phyloP scores from a whole-genome alignment of 345 rosid genomes.

The Citrus glauca region DNA sequence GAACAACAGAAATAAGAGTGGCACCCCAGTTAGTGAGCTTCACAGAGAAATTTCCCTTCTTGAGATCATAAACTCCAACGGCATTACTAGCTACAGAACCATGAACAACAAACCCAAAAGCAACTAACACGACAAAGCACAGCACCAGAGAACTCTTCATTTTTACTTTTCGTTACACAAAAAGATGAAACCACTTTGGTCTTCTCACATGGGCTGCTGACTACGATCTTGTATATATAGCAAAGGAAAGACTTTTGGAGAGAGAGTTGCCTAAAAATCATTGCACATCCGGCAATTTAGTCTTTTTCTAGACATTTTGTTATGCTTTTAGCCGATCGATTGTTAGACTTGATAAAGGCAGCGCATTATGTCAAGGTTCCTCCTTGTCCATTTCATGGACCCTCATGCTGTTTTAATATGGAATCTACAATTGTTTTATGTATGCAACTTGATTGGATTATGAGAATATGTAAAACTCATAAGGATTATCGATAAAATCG shows the following conservation, averaged over 20 bases:
- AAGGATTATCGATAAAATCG: not conserved
- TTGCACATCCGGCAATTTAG: not conserved
- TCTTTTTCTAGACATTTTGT: not conserved
- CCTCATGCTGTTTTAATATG: not conserved
- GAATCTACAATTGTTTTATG: not conserved
- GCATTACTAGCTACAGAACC: constrained; percentile 9
- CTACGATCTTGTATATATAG: not conserved
- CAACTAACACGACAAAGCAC: constrained; percentile 21
- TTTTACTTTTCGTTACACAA: constrained; percentile 14
- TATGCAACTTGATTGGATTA: not conserved
- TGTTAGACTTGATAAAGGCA: not conserved
- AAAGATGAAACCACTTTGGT: not conserved
- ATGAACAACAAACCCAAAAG: constrained; percentile 21
- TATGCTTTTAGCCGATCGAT: not conserved
- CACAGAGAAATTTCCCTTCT: constrained; percentile 58
- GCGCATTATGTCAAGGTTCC: too few relatives aligned
- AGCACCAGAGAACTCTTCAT: constrained; percentile 21
- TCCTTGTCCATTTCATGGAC: not conserved
- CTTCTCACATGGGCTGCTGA: not conserved
- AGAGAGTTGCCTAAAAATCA: not conserved
- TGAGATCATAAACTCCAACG: constrained; percentile 60
- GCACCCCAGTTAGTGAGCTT: constrained; percentile 91
- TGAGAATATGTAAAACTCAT: not conserved
- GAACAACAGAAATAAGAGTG: constrained; percentile 53
- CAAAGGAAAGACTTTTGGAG: not conserved